A percentile compares a stretch with the other conserved stretches of the same genome.
phyloP scores from a whole-genome alignment of 2,329 filamentous ascomycete species.

The Boeremia exigua region DNA sequence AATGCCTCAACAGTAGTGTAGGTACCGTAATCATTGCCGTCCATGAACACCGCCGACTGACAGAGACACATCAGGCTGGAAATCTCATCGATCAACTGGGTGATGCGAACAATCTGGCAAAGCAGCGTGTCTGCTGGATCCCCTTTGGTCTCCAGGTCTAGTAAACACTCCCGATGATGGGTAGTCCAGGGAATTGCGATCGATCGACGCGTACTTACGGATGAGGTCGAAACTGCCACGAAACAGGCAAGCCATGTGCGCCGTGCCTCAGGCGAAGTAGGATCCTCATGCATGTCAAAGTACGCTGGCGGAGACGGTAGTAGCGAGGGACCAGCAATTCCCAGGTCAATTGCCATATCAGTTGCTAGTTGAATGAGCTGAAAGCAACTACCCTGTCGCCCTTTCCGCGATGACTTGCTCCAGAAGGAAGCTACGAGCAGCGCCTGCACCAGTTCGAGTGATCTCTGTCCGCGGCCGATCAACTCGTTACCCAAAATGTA shows the following conservation, averaged over 20 bases:
- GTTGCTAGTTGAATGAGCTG: conserved; percentile 35
- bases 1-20: conserved; percentile 23
- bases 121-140: conserved; percentile 28
- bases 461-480: conserved; percentile 31
- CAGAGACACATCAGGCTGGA: conserved; percentile 27
- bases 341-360: conserved; percentile 40
- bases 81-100: conserved; percentile 29
- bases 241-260: conserved; percentile 41
- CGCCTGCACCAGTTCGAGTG: conserved; percentile 37
- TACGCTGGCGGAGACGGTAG: conserved; percentile 33
- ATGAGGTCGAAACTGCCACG: conserved; percentile 28
- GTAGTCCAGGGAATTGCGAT: conserved; percentile 31
- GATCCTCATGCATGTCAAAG: conserved; percentile 28
- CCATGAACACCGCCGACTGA: conserved; percentile 25
- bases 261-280: conserved; percentile 31
- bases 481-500: conserved; percentile 30
- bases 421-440: conserved; percentile 33
- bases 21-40: conserved; percentile 30
- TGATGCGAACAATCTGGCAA: conserved; percentile 34
- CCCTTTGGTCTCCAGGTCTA: conserved; percentile 25
- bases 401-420: conserved; percentile 28
- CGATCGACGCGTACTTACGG: conserved; percentile 28
- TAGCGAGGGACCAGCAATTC: conserved; percentile 31
- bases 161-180: conserved; percentile 31
- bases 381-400: conserved; percentile 31